A percentile compares a stretch with the other conserved stretches of the same genome.
Evolutionary conservation across 164 flowering plant genomes (phyloP).

Genomic region (Vitis amurensis): DNA sequence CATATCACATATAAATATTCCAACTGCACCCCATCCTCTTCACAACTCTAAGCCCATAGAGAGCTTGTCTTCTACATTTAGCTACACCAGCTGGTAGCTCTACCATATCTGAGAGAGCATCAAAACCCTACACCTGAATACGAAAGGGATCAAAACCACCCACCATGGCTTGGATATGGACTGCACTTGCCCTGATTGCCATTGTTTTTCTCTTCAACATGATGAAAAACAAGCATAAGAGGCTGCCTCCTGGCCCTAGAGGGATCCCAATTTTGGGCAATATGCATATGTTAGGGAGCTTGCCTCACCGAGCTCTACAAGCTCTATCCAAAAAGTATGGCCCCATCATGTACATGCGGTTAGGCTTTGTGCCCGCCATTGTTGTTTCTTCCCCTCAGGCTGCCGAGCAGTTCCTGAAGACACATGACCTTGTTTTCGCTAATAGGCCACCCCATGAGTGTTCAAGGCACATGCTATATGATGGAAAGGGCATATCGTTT

Average conservation of each 20-base stretch:
- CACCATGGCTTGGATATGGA: conserved; percentile 14
- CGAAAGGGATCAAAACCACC: no score
- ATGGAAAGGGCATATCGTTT: conserved; percentile 4
- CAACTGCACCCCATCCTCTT: no score
- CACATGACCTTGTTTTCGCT: conserved; percentile 24
- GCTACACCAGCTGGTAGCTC: no score
- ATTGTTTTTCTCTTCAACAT: background rate
- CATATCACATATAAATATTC: no score
- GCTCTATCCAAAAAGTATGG: conserved; percentile 22
- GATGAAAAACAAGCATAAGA: background rate
- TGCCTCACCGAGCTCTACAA: conserved; percentile 16
- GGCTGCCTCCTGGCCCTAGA: conserved; percentile 25
- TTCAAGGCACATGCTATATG: conserved; percentile 9
- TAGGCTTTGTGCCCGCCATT: conserved; percentile 22
- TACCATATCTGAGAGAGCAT: no score
- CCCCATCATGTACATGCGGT: conserved; percentile 23
- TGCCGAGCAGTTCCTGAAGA: conserved; percentile 29
- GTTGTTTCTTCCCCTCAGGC: conserved; percentile 26
- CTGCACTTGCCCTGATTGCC: background rate
- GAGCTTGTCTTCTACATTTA: no score
- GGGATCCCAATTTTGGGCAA: conserved; percentile 21
- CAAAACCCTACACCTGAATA: no score
- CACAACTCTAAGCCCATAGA: no score
- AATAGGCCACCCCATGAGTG: conserved; percentile 15
- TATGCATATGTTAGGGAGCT: conserved; percentile 22